Base-by-base conservation (phyloP, 2,329 filamentous ascomycete genomes). In the Bipolaris gigantea region DNA sequence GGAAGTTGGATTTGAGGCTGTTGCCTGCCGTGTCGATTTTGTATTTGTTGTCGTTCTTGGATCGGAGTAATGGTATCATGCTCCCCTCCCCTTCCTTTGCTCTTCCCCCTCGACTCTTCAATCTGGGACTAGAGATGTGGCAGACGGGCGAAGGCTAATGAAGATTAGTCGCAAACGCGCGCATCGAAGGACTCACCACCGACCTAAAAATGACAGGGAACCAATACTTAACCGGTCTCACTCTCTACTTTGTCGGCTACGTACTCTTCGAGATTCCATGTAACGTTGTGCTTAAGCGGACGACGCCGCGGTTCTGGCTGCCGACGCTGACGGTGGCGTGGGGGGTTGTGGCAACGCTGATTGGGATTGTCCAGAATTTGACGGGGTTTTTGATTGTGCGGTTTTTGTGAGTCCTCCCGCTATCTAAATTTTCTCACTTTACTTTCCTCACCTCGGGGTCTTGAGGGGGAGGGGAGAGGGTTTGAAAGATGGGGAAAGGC, bases 211-310 rank as follows among this genome's bases (percentile, higher is more conserved):
- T 76, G 67, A 74, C 72, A 1, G 72, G 71, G 0, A 72, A 74
- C 51, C 79, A 88, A 60, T 89, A 89, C 53, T 76, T 89, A 1
- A 86, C 83, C 0, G 84, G 85, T 1, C 66, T 89, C 36, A 89
- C 86, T 0, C 69, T 89, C 0, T 89, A 88, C 69, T 89, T 89
- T 64, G 74, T 80, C 51, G 76, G 76, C 4, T 81, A 81, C 54
- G 76, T 79, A 8, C 56, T 78, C 2, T 76, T 81, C 52, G 79
- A 81, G 59, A 78, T 87, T 5, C 84, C 84, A 0, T 86, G 83
- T 63, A 87, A 86, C 59, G 83, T 87, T 57, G 73, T 86, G 9
- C 45, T 63, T 2, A 87, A 87, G 62, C 75, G 80, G 0, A 86
- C 84, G 0, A 85, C 81, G 0, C 84, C 84, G 0, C 73, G 70